Evolutionary conservation across 2,329 filamentous ascomycete genomes (phyloP).

Genomic region (Colletotrichum ledebouriae): DNA sequence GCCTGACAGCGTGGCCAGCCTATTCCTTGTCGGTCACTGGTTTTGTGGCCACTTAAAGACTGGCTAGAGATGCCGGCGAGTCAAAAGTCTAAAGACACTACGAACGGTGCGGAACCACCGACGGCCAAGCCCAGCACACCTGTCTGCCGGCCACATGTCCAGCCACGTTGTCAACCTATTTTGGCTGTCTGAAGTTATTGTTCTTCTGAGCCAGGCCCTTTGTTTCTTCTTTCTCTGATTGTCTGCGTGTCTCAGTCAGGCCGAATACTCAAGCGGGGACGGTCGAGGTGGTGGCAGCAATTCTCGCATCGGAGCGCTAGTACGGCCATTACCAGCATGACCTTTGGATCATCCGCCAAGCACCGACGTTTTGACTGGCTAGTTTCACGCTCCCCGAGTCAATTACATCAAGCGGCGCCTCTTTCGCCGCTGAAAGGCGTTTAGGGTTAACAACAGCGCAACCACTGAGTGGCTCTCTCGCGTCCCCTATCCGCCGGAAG

Average conservation of each 20-base stretch:
- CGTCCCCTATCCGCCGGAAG: not conserved
- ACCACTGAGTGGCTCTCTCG: not conserved
- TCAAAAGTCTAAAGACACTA: slow-evolving; percentile 10
- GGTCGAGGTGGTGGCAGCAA: not conserved
- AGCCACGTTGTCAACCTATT: slow-evolving; percentile 19
- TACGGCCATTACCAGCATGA: slow-evolving; percentile 18
- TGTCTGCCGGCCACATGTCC: slow-evolving; percentile 8
- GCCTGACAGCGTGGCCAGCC: slow-evolving; percentile 24
- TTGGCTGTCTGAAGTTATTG: not conserved
- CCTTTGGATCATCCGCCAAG: slow-evolving; percentile 16
- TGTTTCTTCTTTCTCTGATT: slow-evolving; percentile 8
- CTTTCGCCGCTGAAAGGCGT: slow-evolving; percentile 16
- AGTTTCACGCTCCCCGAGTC: not conserved
- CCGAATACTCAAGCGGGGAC: slow-evolving; percentile 2
- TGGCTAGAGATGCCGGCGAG: slow-evolving; percentile 18
- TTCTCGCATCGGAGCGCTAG: slow-evolving; percentile 2
- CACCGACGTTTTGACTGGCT: not conserved
- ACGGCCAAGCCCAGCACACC: not conserved
- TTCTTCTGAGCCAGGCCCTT: slow-evolving; percentile 3
- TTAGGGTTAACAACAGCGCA: not conserved
- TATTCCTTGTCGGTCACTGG: slow-evolving; percentile 10
- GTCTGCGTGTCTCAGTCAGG: slow-evolving; percentile 31
- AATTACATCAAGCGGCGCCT: not conserved
- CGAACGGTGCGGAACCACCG: slow-evolving; percentile 5
- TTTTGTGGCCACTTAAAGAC: slow-evolving; percentile 31